phyloP scores from a whole-genome alignment of 495 filamentous ascomycete species.

The Penicillium cosmopolitanum region DNA sequence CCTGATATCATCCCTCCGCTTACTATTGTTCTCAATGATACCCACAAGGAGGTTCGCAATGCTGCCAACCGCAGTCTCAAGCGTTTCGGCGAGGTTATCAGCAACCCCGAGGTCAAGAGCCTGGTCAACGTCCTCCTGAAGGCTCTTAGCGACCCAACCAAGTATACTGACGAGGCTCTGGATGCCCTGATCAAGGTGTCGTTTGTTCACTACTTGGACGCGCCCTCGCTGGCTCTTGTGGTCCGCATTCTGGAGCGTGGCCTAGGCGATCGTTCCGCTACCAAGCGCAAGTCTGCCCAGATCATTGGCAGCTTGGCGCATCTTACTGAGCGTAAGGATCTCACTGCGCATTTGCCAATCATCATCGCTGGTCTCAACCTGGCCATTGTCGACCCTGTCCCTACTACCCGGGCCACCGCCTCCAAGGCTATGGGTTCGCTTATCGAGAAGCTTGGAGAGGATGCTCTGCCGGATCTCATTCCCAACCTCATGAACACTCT shows the following conservation, averaged over 20 bases:
- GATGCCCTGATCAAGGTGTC: conserved; percentile 93
- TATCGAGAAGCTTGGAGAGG: conserved; percentile 96
- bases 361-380: conserved; percentile 87
- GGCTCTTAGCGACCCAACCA: conserved; percentile 95
- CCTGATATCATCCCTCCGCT: conserved; percentile 96
- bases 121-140: conserved; percentile 90
- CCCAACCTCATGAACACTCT: conserved; percentile 96
- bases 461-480: conserved; percentile 94
- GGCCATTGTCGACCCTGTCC: conserved; percentile 92
- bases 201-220: conserved; percentile 95
- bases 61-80: conserved; percentile 95
- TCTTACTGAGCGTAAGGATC: conserved; percentile 93
- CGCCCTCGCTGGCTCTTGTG: conserved; percentile 90
- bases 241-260: conserved; percentile 95
- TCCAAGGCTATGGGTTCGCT: conserved; percentile 94
- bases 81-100: conserved; percentile 97
- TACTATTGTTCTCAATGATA: conserved; percentile 92
- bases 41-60: conserved; percentile 91
- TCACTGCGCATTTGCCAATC: conserved; percentile 88
- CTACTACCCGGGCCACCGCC: conserved; percentile 93
- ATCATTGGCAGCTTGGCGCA: conserved; percentile 97
- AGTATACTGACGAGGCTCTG: conserved; percentile 93
- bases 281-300: conserved; percentile 92
- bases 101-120: conserved; percentile 92
- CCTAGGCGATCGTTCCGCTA: conserved; percentile 84